Evolutionary conservation across 257 asterid genomes (phyloP).

Genomic region (Capsicum chinense): DNA sequence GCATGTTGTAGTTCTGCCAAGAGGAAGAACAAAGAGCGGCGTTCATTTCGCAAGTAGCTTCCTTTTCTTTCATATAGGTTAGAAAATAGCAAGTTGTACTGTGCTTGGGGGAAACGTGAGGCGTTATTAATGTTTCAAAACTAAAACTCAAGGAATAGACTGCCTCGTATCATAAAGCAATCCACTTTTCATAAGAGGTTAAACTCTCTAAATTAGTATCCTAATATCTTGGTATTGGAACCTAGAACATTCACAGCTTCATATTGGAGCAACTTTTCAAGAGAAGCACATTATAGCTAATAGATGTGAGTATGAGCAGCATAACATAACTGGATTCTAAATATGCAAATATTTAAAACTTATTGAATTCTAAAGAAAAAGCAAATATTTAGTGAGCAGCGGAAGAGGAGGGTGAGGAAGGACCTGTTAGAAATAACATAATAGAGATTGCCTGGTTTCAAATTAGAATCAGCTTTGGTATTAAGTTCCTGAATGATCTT

Average conservation of each 20-base stretch:
- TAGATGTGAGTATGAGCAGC: not conserved
- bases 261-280: no score
- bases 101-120: not conserved
- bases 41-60: not conserved
- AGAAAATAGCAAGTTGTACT: not conserved
- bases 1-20: constrained; percentile 13
- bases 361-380: not conserved
- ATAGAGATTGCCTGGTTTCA: constrained; percentile 70
- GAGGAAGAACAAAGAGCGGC: not conserved
- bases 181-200: not conserved
- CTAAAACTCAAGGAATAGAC: not conserved
- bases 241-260: not conserved
- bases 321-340: no score
- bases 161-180: not conserved
- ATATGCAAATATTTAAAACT: not conserved
- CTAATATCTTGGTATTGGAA: not conserved
- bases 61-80: not conserved
- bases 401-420: no score
- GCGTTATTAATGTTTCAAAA: not conserved
- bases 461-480: constrained; percentile 70
- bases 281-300: not conserved
- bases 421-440: constrained; percentile 76
- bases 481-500: constrained; percentile 68
- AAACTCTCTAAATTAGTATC: not conserved
- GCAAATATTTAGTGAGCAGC: no score